Evolutionary conservation across 192 early-diverging fungal genomes (phyloP).

Genomic region (Coemansia sp.): DNA sequence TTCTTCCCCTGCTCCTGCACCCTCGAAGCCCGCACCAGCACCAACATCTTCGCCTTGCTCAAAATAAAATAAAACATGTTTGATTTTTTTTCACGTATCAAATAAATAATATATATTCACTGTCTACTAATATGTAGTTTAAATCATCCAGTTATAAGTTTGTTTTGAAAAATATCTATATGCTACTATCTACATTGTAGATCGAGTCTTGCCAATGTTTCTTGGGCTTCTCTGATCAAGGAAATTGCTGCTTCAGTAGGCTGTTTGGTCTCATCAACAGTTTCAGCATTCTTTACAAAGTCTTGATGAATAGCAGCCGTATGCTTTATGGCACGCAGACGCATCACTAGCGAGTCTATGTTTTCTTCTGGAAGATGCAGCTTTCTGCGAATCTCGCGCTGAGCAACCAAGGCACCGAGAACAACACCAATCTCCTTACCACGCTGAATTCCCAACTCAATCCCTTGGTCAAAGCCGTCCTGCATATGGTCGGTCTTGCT

Average conservation of each 20-base stretch:
- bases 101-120: not conserved
- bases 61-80: not conserved
- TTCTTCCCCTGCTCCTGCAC: slow-evolving; percentile 1
- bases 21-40: slow-evolving; percentile 11
- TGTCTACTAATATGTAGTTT: not conserved
- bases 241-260: not conserved
- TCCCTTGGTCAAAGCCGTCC: slow-evolving; percentile 27
- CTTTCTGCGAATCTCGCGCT: slow-evolving; percentile 24
- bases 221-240: slow-evolving; percentile 8
- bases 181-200: not conserved
- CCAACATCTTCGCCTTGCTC: slow-evolving; percentile 1
- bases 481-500: slow-evolving; percentile 36
- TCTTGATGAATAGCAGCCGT: not conserved
- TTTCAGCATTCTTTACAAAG: not conserved
- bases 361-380: slow-evolving; percentile 12
- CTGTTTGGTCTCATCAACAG: not conserved
- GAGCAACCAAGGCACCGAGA: slow-evolving; percentile 28
- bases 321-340: slow-evolving; percentile 32
- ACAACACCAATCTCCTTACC: slow-evolving; percentile 23
- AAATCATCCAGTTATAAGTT: not conserved
- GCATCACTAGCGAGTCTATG: slow-evolving; percentile 29
- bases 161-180: not conserved
- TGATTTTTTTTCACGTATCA: not conserved
- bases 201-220: not conserved
- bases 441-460: slow-evolving; percentile 19